A percentile compares a stretch with the other conserved stretches of the same genome.
Evolutionary conservation across 2,329 filamentous ascomycete species (phyloP).

Genomic region (Microdochium nivale): DNA sequence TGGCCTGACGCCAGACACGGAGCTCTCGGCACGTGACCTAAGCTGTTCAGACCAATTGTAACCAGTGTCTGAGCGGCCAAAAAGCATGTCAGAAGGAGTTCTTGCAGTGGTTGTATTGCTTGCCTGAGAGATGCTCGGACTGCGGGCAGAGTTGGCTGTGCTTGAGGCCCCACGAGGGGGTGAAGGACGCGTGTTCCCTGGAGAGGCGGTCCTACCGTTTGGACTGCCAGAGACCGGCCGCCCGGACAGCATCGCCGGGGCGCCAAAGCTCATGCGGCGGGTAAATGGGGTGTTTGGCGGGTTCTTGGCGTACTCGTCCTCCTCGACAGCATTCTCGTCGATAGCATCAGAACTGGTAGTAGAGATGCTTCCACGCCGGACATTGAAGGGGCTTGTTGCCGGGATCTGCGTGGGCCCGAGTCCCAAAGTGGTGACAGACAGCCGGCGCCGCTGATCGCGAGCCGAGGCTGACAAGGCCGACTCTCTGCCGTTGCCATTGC

Average conservation of each 20-base stretch:
- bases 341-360: constrained; percentile 55
- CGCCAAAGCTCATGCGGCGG: constrained; percentile 84
- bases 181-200: constrained; percentile 14
- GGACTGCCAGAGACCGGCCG: constrained; percentile 34
- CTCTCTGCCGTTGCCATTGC: constrained; percentile 17
- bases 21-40: constrained; percentile 82
- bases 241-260: constrained; percentile 66
- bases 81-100: constrained; percentile 58
- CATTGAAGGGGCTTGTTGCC: constrained; percentile 36
- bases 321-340: constrained; percentile 67
- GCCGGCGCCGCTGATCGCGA: constrained; percentile 50
- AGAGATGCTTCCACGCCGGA: constrained; percentile 60
- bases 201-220: constrained; percentile 49
- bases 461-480: constrained; percentile 14
- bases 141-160: constrained; percentile 22
- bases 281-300: constrained; percentile 66
- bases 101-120: constrained; percentile 47
- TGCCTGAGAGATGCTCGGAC: constrained; percentile 39
- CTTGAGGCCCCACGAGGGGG: constrained; percentile 16
- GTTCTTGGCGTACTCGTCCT: constrained; percentile 52
- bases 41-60: constrained; percentile 98
- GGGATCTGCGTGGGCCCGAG: constrained; percentile 42
- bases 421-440: constrained; percentile 67
- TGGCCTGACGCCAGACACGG: constrained; percentile 47
- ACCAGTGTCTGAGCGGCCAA: constrained; percentile 69